Evolutionary conservation across 2,329 filamentous ascomycete genomes (phyloP).

Genomic region (Sclerotiophoma versabilis): DNA sequence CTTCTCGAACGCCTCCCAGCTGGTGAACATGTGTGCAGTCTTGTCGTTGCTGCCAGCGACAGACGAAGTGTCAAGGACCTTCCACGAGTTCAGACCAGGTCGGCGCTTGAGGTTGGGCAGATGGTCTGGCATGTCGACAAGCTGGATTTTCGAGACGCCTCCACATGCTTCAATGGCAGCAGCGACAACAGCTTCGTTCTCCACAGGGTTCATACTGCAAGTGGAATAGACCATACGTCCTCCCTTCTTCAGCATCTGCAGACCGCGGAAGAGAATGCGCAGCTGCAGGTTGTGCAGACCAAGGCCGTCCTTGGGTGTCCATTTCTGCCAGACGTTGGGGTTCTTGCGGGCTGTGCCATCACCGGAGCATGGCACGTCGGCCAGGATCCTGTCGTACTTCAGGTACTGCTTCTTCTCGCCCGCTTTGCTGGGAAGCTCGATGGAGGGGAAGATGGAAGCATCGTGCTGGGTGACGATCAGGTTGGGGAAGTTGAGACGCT

Average conservation of each 20-base stretch:
- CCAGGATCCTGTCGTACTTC: constrained; percentile 95
- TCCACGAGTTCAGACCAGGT: constrained; percentile 82
- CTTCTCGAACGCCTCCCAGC: constrained; percentile 81
- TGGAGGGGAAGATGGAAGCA: constrained; percentile 91
- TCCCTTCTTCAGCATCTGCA: constrained; percentile 95
- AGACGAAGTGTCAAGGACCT: constrained; percentile 68
- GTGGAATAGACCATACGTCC: constrained; percentile 97
- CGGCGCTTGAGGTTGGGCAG: constrained; percentile 78
- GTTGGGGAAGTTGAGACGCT: constrained; percentile 95
- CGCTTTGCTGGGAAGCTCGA: constrained; percentile 74
- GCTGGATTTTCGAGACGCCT: constrained; percentile 78
- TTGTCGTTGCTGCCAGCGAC: constrained; percentile 65
- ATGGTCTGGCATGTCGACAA: constrained; percentile 82
- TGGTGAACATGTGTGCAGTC: constrained; percentile 76
- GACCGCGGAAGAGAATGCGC: constrained; percentile 85
- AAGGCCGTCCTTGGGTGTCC: constrained; percentile 85
- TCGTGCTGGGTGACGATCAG: constrained; percentile 98
- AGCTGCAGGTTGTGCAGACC: constrained; percentile 88
- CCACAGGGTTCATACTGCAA: constrained; percentile 97
- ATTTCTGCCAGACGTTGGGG: constrained; percentile 91
- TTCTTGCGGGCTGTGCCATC: constrained; percentile 97
- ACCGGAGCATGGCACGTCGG: constrained; percentile 95
- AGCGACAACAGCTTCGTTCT: constrained; percentile 92
- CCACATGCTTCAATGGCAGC: constrained; percentile 91
- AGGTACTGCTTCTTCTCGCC: constrained; percentile 73